These are phyloP conservation scores for Metschnikowia noctiluminum DNA, from an alignment of 805 yeast genomes.

Conservation along the genomic window DNA sequence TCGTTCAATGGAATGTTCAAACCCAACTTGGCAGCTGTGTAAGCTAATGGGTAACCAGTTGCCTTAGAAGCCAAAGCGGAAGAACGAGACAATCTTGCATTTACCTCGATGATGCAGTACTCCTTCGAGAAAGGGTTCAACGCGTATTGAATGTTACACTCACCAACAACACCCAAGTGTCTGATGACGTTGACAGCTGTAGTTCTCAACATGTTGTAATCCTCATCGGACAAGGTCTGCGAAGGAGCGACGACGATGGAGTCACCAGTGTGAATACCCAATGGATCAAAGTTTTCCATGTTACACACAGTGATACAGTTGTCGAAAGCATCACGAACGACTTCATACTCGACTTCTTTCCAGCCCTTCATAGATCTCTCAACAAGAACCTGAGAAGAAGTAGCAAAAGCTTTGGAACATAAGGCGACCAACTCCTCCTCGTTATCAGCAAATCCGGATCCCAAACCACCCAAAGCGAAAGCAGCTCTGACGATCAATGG, in stretches of 20 bases:
- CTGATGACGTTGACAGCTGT: conserved; percentile 96
- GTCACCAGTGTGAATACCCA: conserved; percentile 98
- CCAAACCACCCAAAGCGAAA: conserved; percentile 94
- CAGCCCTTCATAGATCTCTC: conserved; percentile 98
- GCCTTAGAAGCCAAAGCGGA: conserved; percentile 99
- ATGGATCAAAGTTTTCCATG: conserved; percentile 98
- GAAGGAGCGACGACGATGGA: conserved; percentile 99
- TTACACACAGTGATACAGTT: conserved; percentile 99
- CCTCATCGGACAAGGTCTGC: conserved; percentile 94
- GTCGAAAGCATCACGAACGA: conserved; percentile 94
- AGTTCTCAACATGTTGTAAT: conserved; percentile 95
- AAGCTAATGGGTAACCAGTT: conserved; percentile 97
- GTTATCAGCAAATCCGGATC: conserved; percentile 95
- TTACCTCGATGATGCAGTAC: conserved; percentile 95
- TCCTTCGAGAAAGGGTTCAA: conserved; percentile 90
- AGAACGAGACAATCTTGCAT: conserved; percentile 95
- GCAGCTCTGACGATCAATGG: conserved; percentile 98
- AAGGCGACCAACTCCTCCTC: conserved; percentile 76
- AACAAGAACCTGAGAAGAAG: conserved; percentile 92
- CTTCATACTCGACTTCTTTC: conserved; percentile 99
- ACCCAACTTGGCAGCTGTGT: conserved; percentile 96
- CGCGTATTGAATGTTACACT: conserved; percentile 97
- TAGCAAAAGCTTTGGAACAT: conserved; percentile 89
- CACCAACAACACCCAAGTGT: conserved; percentile 98
- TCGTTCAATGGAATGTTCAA: conserved; percentile 88